Percentiles rank a stretch among this genome's conserved stretches.
Evolutionary conservation across 2,329 filamentous ascomycete species (phyloP).

Genomic region (Phyllachora maydis): DNA sequence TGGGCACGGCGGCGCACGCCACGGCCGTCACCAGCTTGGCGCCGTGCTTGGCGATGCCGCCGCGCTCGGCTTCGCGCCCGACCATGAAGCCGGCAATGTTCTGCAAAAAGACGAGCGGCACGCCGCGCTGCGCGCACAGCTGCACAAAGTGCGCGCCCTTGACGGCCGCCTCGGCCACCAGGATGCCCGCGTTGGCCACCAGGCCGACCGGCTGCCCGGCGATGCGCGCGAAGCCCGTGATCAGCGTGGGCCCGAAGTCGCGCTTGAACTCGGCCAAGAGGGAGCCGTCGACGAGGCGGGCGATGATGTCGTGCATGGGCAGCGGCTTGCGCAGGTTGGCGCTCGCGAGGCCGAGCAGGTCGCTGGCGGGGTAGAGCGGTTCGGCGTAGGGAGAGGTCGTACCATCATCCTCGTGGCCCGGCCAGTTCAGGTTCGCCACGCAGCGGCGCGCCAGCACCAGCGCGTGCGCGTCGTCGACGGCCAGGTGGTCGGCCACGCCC

Average conservation of each 20-base stretch:
- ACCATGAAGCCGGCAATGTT: conserved; percentile 99
- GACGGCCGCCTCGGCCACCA: conserved; percentile 72
- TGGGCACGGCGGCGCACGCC: conserved; percentile 82
- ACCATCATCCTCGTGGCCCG: conserved; percentile 26
- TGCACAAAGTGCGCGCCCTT: conserved; percentile 97
- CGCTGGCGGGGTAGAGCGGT: conserved; percentile 58
- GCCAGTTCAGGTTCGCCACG: conserved; percentile 81
- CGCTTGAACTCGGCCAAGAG: conserved; percentile 90
- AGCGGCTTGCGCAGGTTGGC: conserved; percentile 77
- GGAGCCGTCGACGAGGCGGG: conserved; percentile 77
- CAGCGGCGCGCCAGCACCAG: conserved; percentile 68
- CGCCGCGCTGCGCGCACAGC: conserved; percentile 72
- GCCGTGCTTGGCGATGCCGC: conserved; percentile 93
- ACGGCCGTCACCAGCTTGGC: conserved; percentile 94
- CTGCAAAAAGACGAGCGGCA: conserved; percentile 83
- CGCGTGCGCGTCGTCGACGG: conserved; percentile 84
- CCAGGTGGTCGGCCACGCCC: conserved; percentile 87
- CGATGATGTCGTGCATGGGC: conserved; percentile 76
- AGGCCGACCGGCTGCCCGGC: conserved; percentile 85
- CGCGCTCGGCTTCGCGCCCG: conserved; percentile 73
- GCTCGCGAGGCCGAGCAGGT: conserved; percentile 74
- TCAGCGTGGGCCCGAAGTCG: conserved; percentile 70
- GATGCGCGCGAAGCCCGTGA: conserved; percentile 80
- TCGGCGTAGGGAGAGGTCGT: conserved; percentile 35
- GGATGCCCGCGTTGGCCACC: conserved; percentile 86